Conservation (phyloP, 2,329 filamentous ascomycete genomes). For the Fusarium luffae region DNA sequence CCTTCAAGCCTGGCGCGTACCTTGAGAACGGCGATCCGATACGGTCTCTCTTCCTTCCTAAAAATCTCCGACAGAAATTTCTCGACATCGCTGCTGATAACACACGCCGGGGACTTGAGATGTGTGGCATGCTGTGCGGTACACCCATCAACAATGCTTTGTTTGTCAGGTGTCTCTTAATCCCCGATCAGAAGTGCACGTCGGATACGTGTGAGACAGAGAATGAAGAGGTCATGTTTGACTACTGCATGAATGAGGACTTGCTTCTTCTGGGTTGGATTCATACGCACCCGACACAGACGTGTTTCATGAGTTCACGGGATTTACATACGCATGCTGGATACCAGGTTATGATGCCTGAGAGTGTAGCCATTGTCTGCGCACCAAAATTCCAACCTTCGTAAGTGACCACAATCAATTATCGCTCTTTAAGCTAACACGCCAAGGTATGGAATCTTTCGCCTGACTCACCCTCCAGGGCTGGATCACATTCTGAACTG, state of each 20-base stretch:
- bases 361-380: slow-evolving; percentile 97
- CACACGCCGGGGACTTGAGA: slow-evolving; percentile 85
- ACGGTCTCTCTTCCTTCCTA: slow-evolving; percentile 87
- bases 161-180: slow-evolving; percentile 88
- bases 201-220: slow-evolving; percentile 95
- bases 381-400: slow-evolving; percentile 82
- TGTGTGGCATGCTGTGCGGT: slow-evolving; percentile 93
- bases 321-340: slow-evolving; percentile 94
- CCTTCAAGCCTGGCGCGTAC: slow-evolving; percentile 79
- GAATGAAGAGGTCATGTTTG: slow-evolving; percentile 85
- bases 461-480: slow-evolving; percentile 92
- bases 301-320: slow-evolving; percentile 95
- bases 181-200: slow-evolving; percentile 90
- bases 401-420: slow-evolving; percentile 59
- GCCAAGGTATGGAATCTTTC: slow-evolving; percentile 87
- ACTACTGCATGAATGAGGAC: slow-evolving; percentile 87
- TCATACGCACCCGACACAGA: slow-evolving; percentile 95
- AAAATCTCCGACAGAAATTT: slow-evolving; percentile 78
- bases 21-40: slow-evolving; percentile 90
- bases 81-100: slow-evolving; percentile 79
- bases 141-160: slow-evolving; percentile 92
- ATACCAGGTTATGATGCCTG: slow-evolving; percentile 95
- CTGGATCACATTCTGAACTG: slow-evolving; percentile 87
- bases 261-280: slow-evolving; percentile 95
- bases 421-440: neutral